Conservation (phyloP, 768 basidiomycete genomes). For the Collybia sordida region DNA sequence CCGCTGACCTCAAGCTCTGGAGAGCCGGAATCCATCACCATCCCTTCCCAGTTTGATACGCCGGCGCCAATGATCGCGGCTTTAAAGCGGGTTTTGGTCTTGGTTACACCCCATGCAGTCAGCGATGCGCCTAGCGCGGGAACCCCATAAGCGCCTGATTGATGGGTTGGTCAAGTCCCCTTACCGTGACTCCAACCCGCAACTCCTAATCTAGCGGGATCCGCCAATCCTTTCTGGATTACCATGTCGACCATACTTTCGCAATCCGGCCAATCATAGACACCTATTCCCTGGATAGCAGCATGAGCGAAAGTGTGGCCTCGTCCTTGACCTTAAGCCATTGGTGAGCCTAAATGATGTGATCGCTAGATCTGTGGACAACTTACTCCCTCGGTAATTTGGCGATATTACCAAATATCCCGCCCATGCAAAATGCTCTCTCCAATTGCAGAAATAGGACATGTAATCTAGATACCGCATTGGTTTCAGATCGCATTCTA, state of each 20-base stretch:
- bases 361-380: background rate
- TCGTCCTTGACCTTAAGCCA: conserved; percentile 26
- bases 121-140: conserved; percentile 28
- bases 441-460: conserved; percentile 39
- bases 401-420: conserved; percentile 35
- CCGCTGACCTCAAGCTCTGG: conserved; percentile 31
- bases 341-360: background rate
- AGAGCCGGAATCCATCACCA: conserved; percentile 34
- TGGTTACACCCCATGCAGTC: conserved; percentile 34
- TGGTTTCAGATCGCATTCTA: background rate
- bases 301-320: conserved; percentile 30
- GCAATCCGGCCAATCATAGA: conserved; percentile 31
- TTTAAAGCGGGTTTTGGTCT: conserved; percentile 32
- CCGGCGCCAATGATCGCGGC: conserved; percentile 35
- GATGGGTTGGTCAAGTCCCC: conserved; percentile 1
- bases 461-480: conserved; percentile 29
- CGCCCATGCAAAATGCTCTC: conserved; percentile 30
- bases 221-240: conserved; percentile 28
- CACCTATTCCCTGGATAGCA: conserved; percentile 28
- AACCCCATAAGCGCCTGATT: background rate
- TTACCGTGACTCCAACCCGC: conserved; percentile 38
- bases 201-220: conserved; percentile 27
- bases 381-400: conserved; percentile 35
- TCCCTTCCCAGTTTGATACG: conserved; percentile 33
- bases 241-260: conserved; percentile 37